A percentile compares a stretch with the other conserved stretches of the same genome.
Evolutionary conservation across 805 yeast species (phyloP).

Genomic region (Sporopachydermia quercuum): DNA sequence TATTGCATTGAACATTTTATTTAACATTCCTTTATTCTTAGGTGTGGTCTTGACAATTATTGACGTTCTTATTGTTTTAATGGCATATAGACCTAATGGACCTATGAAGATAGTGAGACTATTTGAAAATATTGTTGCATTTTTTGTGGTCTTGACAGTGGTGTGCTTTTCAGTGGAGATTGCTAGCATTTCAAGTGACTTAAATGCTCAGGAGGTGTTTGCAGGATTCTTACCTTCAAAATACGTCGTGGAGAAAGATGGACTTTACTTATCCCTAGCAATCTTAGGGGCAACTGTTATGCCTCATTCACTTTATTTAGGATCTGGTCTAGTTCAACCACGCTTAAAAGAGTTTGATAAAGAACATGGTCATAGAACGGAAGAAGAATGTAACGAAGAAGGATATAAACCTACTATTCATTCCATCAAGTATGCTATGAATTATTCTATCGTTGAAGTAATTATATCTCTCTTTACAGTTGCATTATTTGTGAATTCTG

Average conservation of each 20-base stretch:
- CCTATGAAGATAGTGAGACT: conserved; percentile 59
- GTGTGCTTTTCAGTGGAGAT: conserved; percentile 62
- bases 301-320: conserved; percentile 82
- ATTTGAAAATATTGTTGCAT: conserved; percentile 63
- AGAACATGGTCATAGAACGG: conserved; percentile 27
- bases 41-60: conserved; percentile 73
- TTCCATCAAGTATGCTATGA: conserved; percentile 69
- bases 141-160: conserved; percentile 60
- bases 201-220: conserved; percentile 30
- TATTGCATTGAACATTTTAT: conserved; percentile 63
- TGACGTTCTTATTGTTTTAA: conserved; percentile 64
- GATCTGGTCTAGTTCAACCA: conserved; percentile 80
- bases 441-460: conserved; percentile 69
- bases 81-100: conserved; percentile 70
- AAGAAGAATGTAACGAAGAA: conserved; percentile 7
- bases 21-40: conserved; percentile 52
- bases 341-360: conserved; percentile 63
- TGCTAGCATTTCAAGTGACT: conserved; percentile 30
- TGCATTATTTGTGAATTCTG: conserved; percentile 85
- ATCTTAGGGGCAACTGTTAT: conserved; percentile 88
- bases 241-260: conserved; percentile 43
- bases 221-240: conserved; percentile 59
- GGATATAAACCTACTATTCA: conserved; percentile 57
- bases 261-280: conserved; percentile 65
- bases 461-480: conserved; percentile 71